A percentile compares a stretch with the other conserved stretches of the same genome.
phyloP scores from a whole-genome alignment of 768 basidiomycete species.

The Leccinum subtestaceum region DNA sequence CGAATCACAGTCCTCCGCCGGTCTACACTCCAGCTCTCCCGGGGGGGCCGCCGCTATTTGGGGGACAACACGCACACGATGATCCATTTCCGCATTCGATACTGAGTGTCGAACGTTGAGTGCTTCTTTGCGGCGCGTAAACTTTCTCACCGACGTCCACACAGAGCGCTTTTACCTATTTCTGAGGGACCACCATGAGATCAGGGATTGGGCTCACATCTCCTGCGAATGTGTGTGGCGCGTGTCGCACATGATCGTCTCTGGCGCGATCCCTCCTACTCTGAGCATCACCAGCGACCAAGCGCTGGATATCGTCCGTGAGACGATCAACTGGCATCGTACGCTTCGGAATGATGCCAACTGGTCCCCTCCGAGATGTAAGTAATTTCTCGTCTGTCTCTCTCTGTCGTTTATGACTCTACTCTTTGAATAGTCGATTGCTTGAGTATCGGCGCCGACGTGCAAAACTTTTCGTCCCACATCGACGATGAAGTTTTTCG shows the following conservation, averaged over 20 bases:
- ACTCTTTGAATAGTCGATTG: background rate
- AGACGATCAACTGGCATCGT: background rate
- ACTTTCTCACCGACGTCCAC: background rate
- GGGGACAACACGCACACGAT: too few relatives aligned
- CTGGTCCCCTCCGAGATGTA: background rate
- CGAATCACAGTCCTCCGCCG: too few relatives aligned
- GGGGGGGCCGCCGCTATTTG: too few relatives aligned
- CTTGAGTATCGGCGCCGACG: background rate
- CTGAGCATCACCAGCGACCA: background rate
- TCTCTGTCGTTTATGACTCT: background rate
- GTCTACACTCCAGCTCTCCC: too few relatives aligned
- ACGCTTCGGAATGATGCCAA: background rate
- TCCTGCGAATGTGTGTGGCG: background rate
- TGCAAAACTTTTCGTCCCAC: background rate
- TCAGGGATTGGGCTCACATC: background rate
- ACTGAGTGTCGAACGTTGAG: too few relatives aligned
- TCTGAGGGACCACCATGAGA: background rate
- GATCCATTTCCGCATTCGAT: too few relatives aligned
- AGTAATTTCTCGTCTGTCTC: background rate
- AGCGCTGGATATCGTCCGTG: background rate
- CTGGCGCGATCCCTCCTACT: background rate
- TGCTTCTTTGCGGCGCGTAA: too few relatives aligned
- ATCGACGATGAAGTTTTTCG: background rate
- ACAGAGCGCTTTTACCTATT: background rate
- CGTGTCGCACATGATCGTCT: background rate